Base-by-base conservation (phyloP, 768 basidiomycete genomes). In the Lactifluus piperatus region DNA sequence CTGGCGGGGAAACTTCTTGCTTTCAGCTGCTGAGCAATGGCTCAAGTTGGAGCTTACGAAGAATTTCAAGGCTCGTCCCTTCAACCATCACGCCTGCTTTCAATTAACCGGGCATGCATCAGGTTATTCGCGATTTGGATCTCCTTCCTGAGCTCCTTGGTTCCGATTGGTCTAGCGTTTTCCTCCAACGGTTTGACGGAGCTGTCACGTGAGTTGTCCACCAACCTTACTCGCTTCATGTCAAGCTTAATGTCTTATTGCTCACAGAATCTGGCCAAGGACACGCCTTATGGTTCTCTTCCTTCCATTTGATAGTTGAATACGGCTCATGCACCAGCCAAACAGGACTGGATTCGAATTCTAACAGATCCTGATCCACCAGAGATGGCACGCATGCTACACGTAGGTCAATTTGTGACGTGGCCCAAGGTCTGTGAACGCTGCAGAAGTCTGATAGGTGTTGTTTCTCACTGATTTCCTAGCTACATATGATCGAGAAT, bases 91-190 rank as follows among this genome's bases (percentile, higher is more conserved):
- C 57, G 26, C 9, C 51, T 54, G 39, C 34, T 53, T 32, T 37
- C 44, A 20, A 46, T 39, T 22, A 51, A 44, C 48, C 18, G 16
- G 46, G 51, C 47, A 66, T 56, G n/a, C 50, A 58, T 39, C 64
- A 84, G 79, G 78, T 98, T 51, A 99, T 99, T 58, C 86, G 97
- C 43, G 97, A 98, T 70, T 79, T 99, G 1, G 97, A 99, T 68
- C 80, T 99, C 22, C 77, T 98, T 55, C 97, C 97, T n/a, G 86
- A 92, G 58, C 66, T 98, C 3, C 76, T 95, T 5, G 94, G 94
- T 2, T 92, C 85, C 69, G 95, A 99, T 70, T 98, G 95, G 95
- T 92, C 91, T 0, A 88, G 88, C 62, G 92, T 98, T 11, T 99
- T 98, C 69, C 74, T 98, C 51, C 97, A 98, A 71, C 81, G 91